A percentile compares a stretch with the other conserved stretches of the same genome.
Conservation (phyloP, 257 asterid genomes). For the Solanum chiquidenum region DNA sequence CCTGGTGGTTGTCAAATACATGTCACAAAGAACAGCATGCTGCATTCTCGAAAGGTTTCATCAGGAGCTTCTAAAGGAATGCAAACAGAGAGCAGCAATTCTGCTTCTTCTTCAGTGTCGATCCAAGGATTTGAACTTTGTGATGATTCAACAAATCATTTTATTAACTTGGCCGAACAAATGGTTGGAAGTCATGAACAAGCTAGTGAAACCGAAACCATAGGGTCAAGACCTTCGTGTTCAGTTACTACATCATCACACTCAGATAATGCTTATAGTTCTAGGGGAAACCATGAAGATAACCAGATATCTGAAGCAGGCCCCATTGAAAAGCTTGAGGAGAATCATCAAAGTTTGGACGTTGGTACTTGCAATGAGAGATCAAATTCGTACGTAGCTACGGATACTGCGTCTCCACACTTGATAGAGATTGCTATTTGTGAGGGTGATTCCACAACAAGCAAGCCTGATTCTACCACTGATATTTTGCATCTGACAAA, state of each 20-base stretch:
- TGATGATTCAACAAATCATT: conserved; percentile 46
- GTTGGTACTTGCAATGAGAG: conserved; percentile 25
- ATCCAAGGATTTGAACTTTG: conserved; percentile 65
- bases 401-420: conserved; percentile 13
- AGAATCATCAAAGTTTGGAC: conserved; percentile 24
- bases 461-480: conserved; percentile 6
- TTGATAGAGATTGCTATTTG: conserved; percentile 10
- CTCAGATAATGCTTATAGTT: conserved; percentile 28
- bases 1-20: conserved; percentile 14
- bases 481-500: neutral
- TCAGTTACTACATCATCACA: conserved; percentile 50
- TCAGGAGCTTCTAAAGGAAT: conserved; percentile 32
- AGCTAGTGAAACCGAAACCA: conserved; percentile 22
- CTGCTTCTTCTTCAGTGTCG: conserved; percentile 67
- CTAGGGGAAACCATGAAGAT: conserved; percentile 16
- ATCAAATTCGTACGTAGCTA: conserved; percentile 5
- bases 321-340: conserved; percentile 12
- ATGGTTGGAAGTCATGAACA: conserved; percentile 23
- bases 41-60: conserved; percentile 25
- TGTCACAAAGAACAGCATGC: conserved; percentile 24
- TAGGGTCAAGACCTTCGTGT: conserved; percentile 36
- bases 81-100: conserved; percentile 61
- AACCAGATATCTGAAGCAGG: conserved; percentile 15
- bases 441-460: conserved; percentile 16
- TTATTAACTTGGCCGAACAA: conserved; percentile 23